Conservation (phyloP, 768 basidiomycete genomes). For the Suillus subaureus region DNA sequence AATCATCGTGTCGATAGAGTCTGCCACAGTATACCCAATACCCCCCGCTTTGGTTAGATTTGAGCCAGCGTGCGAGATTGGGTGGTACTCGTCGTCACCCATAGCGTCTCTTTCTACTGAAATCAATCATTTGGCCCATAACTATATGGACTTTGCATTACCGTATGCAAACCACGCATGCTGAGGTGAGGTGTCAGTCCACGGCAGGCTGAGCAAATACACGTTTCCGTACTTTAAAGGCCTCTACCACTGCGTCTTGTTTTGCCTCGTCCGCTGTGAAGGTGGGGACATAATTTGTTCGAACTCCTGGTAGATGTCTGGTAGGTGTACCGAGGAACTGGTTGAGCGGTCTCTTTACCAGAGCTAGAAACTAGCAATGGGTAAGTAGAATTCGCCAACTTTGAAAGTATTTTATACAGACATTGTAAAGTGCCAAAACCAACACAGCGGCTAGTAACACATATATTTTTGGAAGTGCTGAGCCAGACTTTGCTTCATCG, state of each 20-base stretch:
- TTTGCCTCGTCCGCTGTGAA: slow-evolving; percentile 60
- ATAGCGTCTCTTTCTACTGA: slow-evolving; percentile 81
- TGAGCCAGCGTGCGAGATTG: slow-evolving; percentile 69
- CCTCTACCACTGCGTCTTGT: slow-evolving; percentile 71
- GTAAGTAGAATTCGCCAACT: slow-evolving; percentile 5
- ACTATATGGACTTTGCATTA: slow-evolving; percentile 33
- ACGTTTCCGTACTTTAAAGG: slow-evolving; percentile 66
- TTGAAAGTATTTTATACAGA: slow-evolving; percentile 4
- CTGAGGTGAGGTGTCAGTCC: slow-evolving; percentile 38
- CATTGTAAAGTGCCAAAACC: slow-evolving; percentile 23
- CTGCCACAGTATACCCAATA: slow-evolving; percentile 88
- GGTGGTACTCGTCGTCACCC: slow-evolving; percentile 93
- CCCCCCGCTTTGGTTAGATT: slow-evolving; percentile 81
- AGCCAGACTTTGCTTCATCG: background rate
- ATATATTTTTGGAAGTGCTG: slow-evolving; percentile 14
- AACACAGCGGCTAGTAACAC: slow-evolving; percentile 8
- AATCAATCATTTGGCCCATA: slow-evolving; percentile 15
- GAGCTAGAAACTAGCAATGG: slow-evolving; percentile 17
- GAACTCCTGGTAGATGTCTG: slow-evolving; percentile 22
- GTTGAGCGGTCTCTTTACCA: slow-evolving; percentile 10
- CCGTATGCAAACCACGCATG: slow-evolving; percentile 89
- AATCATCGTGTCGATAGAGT: slow-evolving; percentile 85
- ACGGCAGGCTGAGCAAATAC: background rate
- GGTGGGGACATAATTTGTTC: slow-evolving; percentile 16
- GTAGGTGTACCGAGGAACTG: slow-evolving; percentile 10